Conservation (phyloP, 2,329 filamentous ascomycete genomes). For the Beauveria pseudobassiana region DNA sequence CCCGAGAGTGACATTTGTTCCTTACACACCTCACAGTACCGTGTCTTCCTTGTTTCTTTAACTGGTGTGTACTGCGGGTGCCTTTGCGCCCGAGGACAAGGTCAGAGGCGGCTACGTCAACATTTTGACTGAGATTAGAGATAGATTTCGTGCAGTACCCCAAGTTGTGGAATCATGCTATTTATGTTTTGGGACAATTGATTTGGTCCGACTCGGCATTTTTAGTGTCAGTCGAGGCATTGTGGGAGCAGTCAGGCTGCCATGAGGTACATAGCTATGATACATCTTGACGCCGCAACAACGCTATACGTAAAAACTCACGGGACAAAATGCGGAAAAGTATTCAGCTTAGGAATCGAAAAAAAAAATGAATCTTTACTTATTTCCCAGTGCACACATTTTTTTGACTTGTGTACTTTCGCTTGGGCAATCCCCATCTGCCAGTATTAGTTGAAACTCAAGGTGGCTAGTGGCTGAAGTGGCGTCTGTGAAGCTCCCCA, state of each 20-base stretch:
- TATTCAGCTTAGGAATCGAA: too few relatives aligned
- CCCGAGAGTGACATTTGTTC: too few relatives aligned
- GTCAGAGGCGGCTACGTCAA: constrained; percentile 20
- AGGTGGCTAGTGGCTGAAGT: too few relatives aligned
- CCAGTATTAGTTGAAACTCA: background rate
- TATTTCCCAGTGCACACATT: too few relatives aligned
- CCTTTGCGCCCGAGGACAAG: background rate
- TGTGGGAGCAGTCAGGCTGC: constrained; percentile 20
- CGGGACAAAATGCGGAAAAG: too few relatives aligned
- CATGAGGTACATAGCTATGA: too few relatives aligned
- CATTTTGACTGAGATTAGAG: constrained; percentile 15
- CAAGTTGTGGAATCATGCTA: constrained; percentile 21
- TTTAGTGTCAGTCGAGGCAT: constrained; percentile 19
- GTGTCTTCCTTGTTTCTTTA: too few relatives aligned
- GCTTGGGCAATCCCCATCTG: too few relatives aligned
- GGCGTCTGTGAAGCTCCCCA: background rate
- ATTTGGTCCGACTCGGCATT: constrained; percentile 34
- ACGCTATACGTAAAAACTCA: background rate
- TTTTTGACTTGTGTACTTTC: too few relatives aligned
- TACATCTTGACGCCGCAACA: background rate
- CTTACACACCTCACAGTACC: too few relatives aligned
- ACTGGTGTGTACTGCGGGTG: too few relatives aligned
- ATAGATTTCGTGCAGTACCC: constrained; percentile 3
- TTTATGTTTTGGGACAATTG: constrained; percentile 25
- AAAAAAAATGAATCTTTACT: too few relatives aligned